These are phyloP conservation scores for Penicillium parvum DNA, from an alignment of 495 filamentous ascomycete species.

Conservation along the genomic window DNA sequence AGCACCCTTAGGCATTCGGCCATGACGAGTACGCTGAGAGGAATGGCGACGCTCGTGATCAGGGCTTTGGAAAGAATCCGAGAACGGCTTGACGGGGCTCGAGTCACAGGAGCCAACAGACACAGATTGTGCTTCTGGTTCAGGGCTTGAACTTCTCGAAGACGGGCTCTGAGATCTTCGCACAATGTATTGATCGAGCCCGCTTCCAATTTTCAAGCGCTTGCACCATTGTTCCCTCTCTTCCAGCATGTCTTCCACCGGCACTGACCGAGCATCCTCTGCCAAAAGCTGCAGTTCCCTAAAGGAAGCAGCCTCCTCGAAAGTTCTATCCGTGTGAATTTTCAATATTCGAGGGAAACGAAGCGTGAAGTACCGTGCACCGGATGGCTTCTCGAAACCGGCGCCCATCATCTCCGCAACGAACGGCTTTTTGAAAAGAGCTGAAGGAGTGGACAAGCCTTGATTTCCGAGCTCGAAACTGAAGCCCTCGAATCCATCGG, in stretches of 20 bases:
- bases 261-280: constrained; percentile 38
- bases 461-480: constrained; percentile 28
- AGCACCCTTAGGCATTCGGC: neutral
- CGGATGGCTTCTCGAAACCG: constrained; percentile 59
- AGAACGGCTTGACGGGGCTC: neutral
- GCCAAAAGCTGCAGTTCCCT: constrained; percentile 54
- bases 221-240: constrained; percentile 53
- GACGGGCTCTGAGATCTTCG: constrained; percentile 23
- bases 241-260: constrained; percentile 39
- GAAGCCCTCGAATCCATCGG: constrained; percentile 27
- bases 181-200: constrained; percentile 22
- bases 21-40: neutral
- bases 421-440: constrained; percentile 57
- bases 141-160: constrained; percentile 16
- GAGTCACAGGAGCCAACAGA: neutral
- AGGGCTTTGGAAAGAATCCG: too few relatives aligned
- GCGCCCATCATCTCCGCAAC: constrained; percentile 61
- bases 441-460: constrained; percentile 32
- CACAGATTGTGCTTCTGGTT: constrained; percentile 1
- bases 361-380: constrained; percentile 54
- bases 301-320: constrained; percentile 52
- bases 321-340: constrained; percentile 54
- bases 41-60: too few relatives aligned
- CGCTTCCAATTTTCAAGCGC: constrained; percentile 47
- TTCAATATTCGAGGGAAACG: constrained; percentile 62